Conservation (phyloP, 2,329 filamentous ascomycete species). For the Microdochium bolleyi region DNA sequence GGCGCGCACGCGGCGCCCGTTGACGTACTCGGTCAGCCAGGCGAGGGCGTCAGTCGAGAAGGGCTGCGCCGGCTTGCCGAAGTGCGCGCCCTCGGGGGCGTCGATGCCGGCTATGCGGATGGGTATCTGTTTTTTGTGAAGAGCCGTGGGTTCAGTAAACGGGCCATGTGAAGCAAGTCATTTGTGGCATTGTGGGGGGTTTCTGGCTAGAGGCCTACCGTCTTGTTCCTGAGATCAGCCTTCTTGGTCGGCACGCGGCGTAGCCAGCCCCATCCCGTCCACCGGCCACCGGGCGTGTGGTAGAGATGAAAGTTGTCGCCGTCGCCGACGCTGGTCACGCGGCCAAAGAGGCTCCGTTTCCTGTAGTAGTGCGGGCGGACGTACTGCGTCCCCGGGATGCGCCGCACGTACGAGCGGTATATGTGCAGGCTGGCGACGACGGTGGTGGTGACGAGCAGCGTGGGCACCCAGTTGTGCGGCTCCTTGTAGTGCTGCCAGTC, state of each 20-base stretch:
- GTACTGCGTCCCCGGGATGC: conserved; percentile 70
- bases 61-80: conserved; percentile 81
- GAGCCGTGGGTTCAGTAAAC: not conserved
- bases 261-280: conserved; percentile 90
- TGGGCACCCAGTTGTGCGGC: conserved; percentile 44
- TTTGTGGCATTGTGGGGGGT: conserved; percentile 6
- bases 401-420: conserved; percentile 72
- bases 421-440: conserved; percentile 47
- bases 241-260: conserved; percentile 63
- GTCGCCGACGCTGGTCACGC: conserved; percentile 90
- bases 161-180: too few species aligned
- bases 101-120: conserved; percentile 88
- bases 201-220: conserved; percentile 42
- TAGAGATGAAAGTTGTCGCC: conserved; percentile 93
- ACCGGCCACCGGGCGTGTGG: conserved; percentile 84
- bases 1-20: conserved; percentile 68
- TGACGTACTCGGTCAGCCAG: conserved; percentile 70
- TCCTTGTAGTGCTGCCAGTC: conserved; percentile 48
- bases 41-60: conserved; percentile 71
- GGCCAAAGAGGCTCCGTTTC: conserved; percentile 69
- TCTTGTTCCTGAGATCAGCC: conserved; percentile 65
- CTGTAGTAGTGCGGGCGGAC: conserved; percentile 71
- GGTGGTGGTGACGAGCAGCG: conserved; percentile 44
- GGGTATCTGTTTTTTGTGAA: conserved; percentile 53
- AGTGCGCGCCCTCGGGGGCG: conserved; percentile 88